Evolutionary conservation across 768 basidiomycete species (phyloP), one percentile per base, ranked within the genome.

Genomic region (Tephrocybe sp.): DNA sequence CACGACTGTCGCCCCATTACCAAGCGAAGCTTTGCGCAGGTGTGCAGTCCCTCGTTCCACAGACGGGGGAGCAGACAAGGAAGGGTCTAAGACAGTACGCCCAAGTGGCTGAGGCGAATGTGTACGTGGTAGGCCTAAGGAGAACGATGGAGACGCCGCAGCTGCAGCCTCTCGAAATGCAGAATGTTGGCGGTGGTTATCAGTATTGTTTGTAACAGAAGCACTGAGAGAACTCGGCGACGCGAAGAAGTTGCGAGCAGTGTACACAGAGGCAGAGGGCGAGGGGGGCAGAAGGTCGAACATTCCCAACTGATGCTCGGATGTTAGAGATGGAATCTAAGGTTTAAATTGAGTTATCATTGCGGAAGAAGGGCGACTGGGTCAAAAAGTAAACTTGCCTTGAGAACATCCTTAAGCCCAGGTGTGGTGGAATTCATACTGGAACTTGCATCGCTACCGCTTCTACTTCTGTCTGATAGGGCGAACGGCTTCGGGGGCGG

Each of bases 251-350:
- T 60, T 62, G 37, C 72, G 74, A 27, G 65, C 65, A 48, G 54
- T 70, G 53, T 68, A 70, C 24, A 65, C 62, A 18, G 64, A 68
- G 24, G 66, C 74, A 28, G 77, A 82, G 8, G 87, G 88, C 11
- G 89, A 90, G 1, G 89, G 87, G 5, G 89, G 87, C 16, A 89
- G 68, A 19, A 91, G 68, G 57, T 90, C 88, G 12, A 75, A 57
- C 65, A 84, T 81, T 26, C 84, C 86, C 15, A 86, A 65, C 57
- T 83, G 83, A 59, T 89, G 83, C 44, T 87, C 87, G 1, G 83
- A 83, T 16, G 84, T 80, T 18, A 87, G 69, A 11, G 78, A 79
- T 0, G 87, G 85, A 35, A 85, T 78, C 86, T 88, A 49, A n/a
- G 4, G 27, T 13, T 47, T 36, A 41, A 49, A 50, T 28, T 21